Evolutionary conservation across 768 basidiomycete species (phyloP).

Genomic region (Porphyrellus cyaneotinctus): DNA sequence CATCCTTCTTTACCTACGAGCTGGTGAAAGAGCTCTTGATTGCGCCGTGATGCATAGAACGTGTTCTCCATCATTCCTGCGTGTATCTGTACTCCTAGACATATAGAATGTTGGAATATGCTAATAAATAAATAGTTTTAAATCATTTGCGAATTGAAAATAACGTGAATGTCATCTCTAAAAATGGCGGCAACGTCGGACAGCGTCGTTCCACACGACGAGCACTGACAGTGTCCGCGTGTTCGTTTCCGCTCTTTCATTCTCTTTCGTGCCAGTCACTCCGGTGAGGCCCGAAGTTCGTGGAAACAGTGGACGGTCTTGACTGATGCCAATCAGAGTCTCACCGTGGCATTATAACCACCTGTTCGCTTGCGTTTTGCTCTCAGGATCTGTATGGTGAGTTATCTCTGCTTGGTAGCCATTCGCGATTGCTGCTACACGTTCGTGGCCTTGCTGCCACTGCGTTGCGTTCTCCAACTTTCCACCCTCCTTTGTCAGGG

Average conservation of each 20-base stretch:
- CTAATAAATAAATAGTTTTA: conserved; percentile 5
- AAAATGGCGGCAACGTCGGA: conserved; percentile 5
- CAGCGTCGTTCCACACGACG: conserved; percentile 14
- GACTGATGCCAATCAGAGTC: conserved; percentile 20
- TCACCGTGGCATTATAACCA: conserved; percentile 1
- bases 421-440: conserved; percentile 6
- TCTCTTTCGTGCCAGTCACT: conserved; percentile 2
- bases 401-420: conserved; percentile 9
- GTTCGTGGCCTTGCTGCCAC: conserved; percentile 23
- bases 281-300: conserved; percentile 6
- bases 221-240: conserved; percentile 8
- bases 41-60: conserved; percentile 15
- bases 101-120: not conserved
- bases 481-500: conserved; percentile 9
- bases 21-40: conserved; percentile 52
- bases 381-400: conserved; percentile 24
- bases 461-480: conserved; percentile 21
- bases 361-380: conserved; percentile 12
- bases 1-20: conserved; percentile 83
- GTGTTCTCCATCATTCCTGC: not conserved
- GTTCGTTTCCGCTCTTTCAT: conserved; percentile 15
- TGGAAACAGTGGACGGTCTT: conserved; percentile 24
- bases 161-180: conserved; percentile 9
- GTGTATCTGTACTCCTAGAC: not conserved
- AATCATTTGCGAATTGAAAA: not conserved